These are phyloP conservation scores for Penicillium aurantiogriseum DNA, from an alignment of 2,329 filamentous ascomycete genomes.

Conservation along the genomic window DNA sequence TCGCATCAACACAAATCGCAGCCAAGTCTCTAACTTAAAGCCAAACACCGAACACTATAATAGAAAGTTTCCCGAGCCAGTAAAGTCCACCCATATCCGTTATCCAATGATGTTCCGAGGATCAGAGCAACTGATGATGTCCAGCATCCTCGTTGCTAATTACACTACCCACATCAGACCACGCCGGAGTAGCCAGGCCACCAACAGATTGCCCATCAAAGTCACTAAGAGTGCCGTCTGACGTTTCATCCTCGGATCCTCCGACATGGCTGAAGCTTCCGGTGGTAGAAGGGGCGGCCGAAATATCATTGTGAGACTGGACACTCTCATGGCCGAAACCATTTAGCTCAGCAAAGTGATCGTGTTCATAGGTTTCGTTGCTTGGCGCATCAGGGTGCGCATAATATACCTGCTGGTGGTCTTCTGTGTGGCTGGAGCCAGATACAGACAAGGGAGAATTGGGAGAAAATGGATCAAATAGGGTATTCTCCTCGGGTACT, in stretches of 20 bases:
- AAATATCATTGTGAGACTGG: constrained; percentile 26
- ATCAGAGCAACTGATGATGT: constrained; percentile 25
- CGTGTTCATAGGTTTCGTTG: constrained; percentile 21
- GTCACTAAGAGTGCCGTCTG: constrained; percentile 43
- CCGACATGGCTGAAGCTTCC: constrained; percentile 41
- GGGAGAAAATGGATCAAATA: constrained; percentile 21
- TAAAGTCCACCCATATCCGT: not conserved
- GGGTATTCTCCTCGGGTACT: constrained; percentile 30
- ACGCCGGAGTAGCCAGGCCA: constrained; percentile 40
- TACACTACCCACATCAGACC: constrained; percentile 48
- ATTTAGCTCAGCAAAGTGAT: constrained; percentile 15
- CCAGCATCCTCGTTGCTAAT: constrained; percentile 42
- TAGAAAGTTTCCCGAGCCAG: not conserved
- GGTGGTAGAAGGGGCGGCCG: constrained; percentile 38
- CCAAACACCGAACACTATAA: not conserved
- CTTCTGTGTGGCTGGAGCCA: constrained; percentile 37
- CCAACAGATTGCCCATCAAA: constrained; percentile 31
- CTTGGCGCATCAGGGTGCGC: constrained; percentile 29
- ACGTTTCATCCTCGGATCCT: constrained; percentile 32
- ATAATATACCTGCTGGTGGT: constrained; percentile 34
- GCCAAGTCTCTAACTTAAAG: not conserved
- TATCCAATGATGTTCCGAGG: not conserved
- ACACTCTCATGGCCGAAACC: constrained; percentile 9
- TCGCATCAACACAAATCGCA: not conserved
- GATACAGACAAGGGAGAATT: constrained; percentile 20